Percentiles rank a stretch among this genome's conserved stretches.
Evolutionary conservation across 352 stramenopile genomes (phyloP).

Genomic region (Phytopythium cucurbitacearum): DNA sequence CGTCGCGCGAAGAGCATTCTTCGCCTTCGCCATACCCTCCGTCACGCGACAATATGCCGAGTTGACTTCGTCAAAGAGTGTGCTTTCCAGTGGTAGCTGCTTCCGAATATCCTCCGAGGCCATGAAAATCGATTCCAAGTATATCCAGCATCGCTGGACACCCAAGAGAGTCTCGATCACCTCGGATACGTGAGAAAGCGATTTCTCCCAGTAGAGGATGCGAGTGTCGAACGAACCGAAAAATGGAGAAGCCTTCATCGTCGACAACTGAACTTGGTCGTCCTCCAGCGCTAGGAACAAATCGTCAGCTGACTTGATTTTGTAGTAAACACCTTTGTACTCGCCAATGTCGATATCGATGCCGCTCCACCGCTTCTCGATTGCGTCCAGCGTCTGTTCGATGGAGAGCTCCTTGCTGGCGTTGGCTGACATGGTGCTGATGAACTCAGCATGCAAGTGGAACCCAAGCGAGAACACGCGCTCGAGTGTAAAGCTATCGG

Average conservation of each 20-base stretch:
- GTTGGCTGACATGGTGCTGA: slow-evolving; percentile 88
- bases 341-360: slow-evolving; percentile 90
- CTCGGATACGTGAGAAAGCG: slow-evolving; percentile 84
- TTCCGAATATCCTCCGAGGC: slow-evolving; percentile 93
- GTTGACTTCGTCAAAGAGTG: slow-evolving; percentile 88
- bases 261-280: slow-evolving; percentile 90
- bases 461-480: slow-evolving; percentile 86
- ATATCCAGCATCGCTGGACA: slow-evolving; percentile 94
- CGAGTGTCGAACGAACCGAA: slow-evolving; percentile 88
- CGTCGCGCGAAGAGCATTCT: slow-evolving; percentile 71
- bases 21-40: slow-evolving; percentile 66
- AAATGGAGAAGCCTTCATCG: slow-evolving; percentile 93
- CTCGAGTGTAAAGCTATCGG: slow-evolving; percentile 76
- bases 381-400: slow-evolving; percentile 83
- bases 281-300: slow-evolving; percentile 90
- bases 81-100: slow-evolving; percentile 85
- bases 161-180: slow-evolving; percentile 87
- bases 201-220: slow-evolving; percentile 88
- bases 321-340: slow-evolving; percentile 93
- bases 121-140: slow-evolving; percentile 95
- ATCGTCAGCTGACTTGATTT: slow-evolving; percentile 89
- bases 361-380: slow-evolving; percentile 83
- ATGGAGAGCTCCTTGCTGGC: slow-evolving; percentile 92
- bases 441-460: slow-evolving; percentile 88
- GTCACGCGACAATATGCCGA: slow-evolving; percentile 71